phyloP scores from a whole-genome alignment of 768 basidiomycete genomes.

The Hydnomerulius pinastri region DNA sequence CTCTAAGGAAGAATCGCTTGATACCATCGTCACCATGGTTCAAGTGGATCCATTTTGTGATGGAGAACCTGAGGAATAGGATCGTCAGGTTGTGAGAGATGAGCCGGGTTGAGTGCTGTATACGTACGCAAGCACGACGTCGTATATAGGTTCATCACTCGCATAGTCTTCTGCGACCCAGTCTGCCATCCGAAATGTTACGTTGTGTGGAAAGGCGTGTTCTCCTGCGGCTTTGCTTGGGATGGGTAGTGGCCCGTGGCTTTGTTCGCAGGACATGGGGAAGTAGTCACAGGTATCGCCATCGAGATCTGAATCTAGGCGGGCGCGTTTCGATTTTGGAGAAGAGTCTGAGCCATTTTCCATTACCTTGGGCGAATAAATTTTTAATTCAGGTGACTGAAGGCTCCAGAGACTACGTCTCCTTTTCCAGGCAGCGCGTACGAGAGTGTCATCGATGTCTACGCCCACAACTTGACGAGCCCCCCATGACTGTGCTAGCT shows the following conservation, averaged over 20 bases:
- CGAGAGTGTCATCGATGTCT: conserved; percentile 77
- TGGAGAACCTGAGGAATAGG: conserved; percentile 63
- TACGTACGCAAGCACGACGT: conserved; percentile 78
- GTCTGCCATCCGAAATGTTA: conserved; percentile 70
- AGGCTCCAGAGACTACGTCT: conserved; percentile 71
- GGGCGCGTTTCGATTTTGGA: conserved; percentile 12
- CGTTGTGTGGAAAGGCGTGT: conserved; percentile 73
- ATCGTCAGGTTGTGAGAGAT: neutral
- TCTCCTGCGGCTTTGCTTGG: conserved; percentile 39
- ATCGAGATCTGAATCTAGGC: conserved; percentile 3
- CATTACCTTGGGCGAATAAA: neutral
- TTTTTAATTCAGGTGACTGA: conserved; percentile 38
- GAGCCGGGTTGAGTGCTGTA: neutral
- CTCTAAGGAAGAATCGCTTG: conserved; percentile 63
- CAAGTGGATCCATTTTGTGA: conserved; percentile 93
- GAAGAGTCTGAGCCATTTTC: neutral
- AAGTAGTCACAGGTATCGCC: conserved; percentile 53
- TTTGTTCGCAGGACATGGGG: conserved; percentile 74
- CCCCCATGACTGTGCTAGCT: conserved; percentile 61
- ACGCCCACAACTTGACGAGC: conserved; percentile 77
- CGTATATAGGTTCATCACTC: conserved; percentile 64
- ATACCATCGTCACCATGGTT: conserved; percentile 77
- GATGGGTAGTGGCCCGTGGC: conserved; percentile 73
- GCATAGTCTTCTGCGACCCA: conserved; percentile 63
- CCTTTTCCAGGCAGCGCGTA: conserved; percentile 76